Evolutionary conservation across 23 red algal species (phyloP).

Genomic region (Gracilaria gracilis): DNA sequence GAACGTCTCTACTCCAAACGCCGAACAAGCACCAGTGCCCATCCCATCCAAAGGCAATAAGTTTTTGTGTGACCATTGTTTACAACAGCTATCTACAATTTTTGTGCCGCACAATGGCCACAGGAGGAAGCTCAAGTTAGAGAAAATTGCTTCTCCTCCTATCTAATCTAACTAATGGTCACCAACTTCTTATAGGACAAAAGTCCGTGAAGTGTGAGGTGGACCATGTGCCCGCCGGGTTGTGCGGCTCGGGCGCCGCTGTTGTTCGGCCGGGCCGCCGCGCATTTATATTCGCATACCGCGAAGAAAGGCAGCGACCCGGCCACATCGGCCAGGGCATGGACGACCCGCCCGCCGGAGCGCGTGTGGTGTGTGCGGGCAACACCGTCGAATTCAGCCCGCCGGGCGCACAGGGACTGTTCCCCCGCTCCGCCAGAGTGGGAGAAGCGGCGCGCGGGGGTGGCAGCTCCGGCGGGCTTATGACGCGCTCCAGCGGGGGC

Average conservation of each 20-base stretch:
- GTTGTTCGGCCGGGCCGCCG: not conserved
- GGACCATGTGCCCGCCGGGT: conserved; percentile 24
- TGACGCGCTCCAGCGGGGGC: conserved; percentile 29
- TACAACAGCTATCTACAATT: conserved; percentile 24
- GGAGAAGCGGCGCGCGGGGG: not conserved
- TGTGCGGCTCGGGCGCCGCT: conserved; percentile 5
- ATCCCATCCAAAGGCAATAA: not conserved
- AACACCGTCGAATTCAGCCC: not conserved
- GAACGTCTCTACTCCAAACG: too few species aligned
- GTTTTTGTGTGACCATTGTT: not conserved
- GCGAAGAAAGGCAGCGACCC: conserved; percentile 3
- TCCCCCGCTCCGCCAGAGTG: not conserved
- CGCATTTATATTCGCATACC: conserved; percentile 2
- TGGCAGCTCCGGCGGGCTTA: not conserved
- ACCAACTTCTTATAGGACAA: conserved; percentile 35
- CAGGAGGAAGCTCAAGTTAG: conserved; percentile 34
- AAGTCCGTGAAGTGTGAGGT: conserved; percentile 19
- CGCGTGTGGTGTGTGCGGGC: not conserved
- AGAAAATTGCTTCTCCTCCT: conserved; percentile 33
- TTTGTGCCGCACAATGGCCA: not conserved
- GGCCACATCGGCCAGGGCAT: not conserved
- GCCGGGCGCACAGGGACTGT: not conserved
- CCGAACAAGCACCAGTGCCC: too few species aligned
- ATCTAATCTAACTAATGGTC: conserved; percentile 12
- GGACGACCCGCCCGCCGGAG: not conserved